Base-by-base conservation (phyloP, 768 basidiomycete genomes). In the Dentipellis fragilis region DNA sequence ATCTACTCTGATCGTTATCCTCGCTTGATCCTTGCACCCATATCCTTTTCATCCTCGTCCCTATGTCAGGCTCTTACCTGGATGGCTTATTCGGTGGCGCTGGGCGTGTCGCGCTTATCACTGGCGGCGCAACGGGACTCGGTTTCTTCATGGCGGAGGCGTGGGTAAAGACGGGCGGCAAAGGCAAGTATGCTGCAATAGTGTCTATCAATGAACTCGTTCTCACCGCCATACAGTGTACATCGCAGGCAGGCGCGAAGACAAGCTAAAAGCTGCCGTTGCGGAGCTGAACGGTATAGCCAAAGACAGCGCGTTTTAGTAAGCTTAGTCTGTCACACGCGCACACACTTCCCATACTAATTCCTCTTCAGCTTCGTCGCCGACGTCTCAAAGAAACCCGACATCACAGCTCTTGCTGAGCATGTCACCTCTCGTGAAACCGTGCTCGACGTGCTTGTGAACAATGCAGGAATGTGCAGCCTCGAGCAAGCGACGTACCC, bases 121-220 rank as follows among this genome's bases (percentile, higher is more conserved):
- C 86, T 14, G 86, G 86, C 22, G 86, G 86, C 11, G 87, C 84
- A 49, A 87, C 81, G 63, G 85, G 84, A 85, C 56, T 92, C 59
- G 89, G 89, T 6, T 73, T 86, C 48, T 85, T 88, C 80, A 89
- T 90, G 71, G 87, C 89, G 16, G 78, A 78, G 10, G 78, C 87
- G 74, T 92, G 10, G 89, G 89, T 64, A 77, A 81, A 65, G 89
- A 89, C 61, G 89, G 90, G 34, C 87, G 88, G 1, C 81, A 76
- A 0, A 89, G 92, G 3, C 90, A 90, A 68, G 91, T 92, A 61
- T 69, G 87, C 16, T 11, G 39, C 29, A 29, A 7, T n/a, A 5
- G 14, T 45, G 42, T 16, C 14, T 17, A 7, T 19, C 17, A n/a
- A 45, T 9, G 42, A 45, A 17, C 42, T n/a, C 14, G 42, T 10